Evolutionary conservation across 495 filamentous ascomycete genomes (phyloP), one percentile per base, ranked within the genome.

Genomic region (Podospora anserina): DNA sequence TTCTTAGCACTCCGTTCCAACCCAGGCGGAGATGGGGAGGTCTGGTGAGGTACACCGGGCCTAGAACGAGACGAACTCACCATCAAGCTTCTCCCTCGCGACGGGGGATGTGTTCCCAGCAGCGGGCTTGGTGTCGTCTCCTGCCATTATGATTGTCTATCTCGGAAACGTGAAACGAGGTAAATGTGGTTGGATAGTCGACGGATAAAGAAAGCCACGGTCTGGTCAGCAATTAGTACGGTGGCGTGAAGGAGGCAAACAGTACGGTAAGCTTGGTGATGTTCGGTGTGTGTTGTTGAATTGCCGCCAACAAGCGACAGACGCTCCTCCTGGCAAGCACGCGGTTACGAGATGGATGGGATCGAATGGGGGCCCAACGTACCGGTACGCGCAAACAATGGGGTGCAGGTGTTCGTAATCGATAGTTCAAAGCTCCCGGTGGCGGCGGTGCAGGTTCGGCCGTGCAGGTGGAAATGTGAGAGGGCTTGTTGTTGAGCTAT

Each of bases 81-180:
- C 75, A 64, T 80, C 78, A 58, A 80, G 73, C 76, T 78, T 78
- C 74, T 80, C 78, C 75, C 76, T 69, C 49, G 76, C 70, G 58
- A 74, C 74, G 32, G 77, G 74, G 70, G 75, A 74, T 55, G 63
- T 57, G 70, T 69, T 73, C 68, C 63, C 68, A 18, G 19, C 56
- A 56, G 62, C 30, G 5, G 64, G 59, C 70, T 71, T 76, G 16
- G 26, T 18, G 53, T 78, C 75, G 66, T 76, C 76, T 70, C 16
- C 67, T 23, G 70, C 66, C 76, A 78, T 78, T 19, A 59, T 76
- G 67, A 30, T 61, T 54, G 60, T 39, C 62, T n/a, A 56, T 59
- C 54, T n/a, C 59, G 64, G 1, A 49, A 49, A 49, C 13, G 39
- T 49, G 39, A 55, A 64, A 44, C n/a, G 61, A 26, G 3, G 28